phyloP scores from a whole-genome alignment of 148 eudicot genomes.

The Rhododendron kiyosumense region DNA sequence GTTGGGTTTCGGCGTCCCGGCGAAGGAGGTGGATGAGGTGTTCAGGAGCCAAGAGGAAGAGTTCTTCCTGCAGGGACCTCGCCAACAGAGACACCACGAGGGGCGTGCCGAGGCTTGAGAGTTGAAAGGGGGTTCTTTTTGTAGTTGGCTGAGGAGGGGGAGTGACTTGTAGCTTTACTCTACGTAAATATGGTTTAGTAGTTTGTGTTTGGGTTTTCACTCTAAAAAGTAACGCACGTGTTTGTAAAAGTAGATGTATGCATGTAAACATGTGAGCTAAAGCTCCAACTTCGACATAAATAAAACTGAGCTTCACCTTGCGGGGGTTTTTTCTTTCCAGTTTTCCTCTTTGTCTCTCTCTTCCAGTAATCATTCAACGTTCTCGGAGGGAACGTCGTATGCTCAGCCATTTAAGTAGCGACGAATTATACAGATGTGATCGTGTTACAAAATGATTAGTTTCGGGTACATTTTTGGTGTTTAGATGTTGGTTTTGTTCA shows the following conservation, averaged over 20 bases:
- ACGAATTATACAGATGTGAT: no score
- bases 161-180: not conserved
- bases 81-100: conserved; percentile 15
- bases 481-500: no score
- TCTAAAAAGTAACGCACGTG: not conserved
- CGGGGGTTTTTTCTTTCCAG: not conserved
- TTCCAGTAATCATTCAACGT: no score
- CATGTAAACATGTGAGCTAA: not conserved
- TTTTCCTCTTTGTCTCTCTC: not conserved
- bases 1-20: conserved; percentile 46
- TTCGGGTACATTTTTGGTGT: no score
- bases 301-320: not conserved
- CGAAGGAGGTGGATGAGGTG: conserved; percentile 46
- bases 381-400: no score
- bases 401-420: no score
- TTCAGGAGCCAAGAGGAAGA: conserved; percentile 48
- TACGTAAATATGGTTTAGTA: not conserved
- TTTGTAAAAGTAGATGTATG: not conserved
- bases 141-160: not conserved
- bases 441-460: no score
- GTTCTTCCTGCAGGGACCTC: conserved; percentile 61
- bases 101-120: conserved; percentile 15
- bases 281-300: not conserved
- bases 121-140: not conserved
- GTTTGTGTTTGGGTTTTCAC: not conserved